Base-by-base conservation (phyloP, 2,329 filamentous ascomycete species). In the Ophiostoma sp. region DNA sequence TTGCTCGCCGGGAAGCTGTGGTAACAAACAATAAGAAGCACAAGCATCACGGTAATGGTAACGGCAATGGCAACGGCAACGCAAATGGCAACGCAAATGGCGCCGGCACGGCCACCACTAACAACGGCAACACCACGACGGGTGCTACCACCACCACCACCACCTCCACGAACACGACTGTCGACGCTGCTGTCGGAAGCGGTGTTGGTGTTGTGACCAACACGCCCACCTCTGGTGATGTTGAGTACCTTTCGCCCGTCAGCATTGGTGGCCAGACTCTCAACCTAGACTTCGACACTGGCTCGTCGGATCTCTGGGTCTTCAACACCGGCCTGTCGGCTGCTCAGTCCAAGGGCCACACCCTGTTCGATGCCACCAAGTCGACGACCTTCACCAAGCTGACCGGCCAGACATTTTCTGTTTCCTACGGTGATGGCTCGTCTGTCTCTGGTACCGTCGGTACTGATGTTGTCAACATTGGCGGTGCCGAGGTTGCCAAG, bases 301-400 rank as follows among this genome's bases (percentile, higher is more conserved):
- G 92, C 73, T 93, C 91, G 1, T 88, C 91, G 15, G 92, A 93
- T 80, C 85, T 93, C 83, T 94, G 91, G 91, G 87, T 92, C 28
- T 92, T 93, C 83, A 92, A 87, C 82, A 89, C 87, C 19, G 79
- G 85, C 72, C 86, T 93, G 50, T 79, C 86, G 1, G 71, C 82
- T 0, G 73, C 79, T 5, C 76, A 83, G 63, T 84, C 84, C 50
- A 78, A 79, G 36, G 85, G 85, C 52, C 91, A 92, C 81, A 77
- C 77, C 11, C 70, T 82, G 31, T 85, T 79, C 76, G 79, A 85
- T 76, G 79, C 82, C 3, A 72, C 75, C 17, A 76, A 81, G 75
- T 85, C 83, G 64, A 75, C 77, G 25, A 80, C 77, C 15, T 83
- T 83, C 71, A 73, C 77, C 61, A 72, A 75, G 64, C 59, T 84